phyloP scores from a whole-genome alignment of 352 stramenopile genomes.

The Globisporangium megalacanthum region DNA sequence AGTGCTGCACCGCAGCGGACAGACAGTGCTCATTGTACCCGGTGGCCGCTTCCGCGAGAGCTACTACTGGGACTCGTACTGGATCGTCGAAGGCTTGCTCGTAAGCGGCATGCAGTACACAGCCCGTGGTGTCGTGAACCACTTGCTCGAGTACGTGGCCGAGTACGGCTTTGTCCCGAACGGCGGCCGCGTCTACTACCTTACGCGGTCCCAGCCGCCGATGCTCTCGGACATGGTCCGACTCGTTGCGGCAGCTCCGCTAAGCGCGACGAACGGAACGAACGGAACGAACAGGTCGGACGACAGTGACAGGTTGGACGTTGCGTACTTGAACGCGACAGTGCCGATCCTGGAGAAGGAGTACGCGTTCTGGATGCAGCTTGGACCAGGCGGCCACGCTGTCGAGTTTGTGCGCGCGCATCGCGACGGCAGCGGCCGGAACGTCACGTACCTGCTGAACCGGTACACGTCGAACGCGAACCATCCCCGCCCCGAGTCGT shows the following conservation, averaged over 20 bases:
- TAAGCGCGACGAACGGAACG: too few species aligned
- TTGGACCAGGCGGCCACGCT: constrained; percentile 50
- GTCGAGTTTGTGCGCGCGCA: constrained; percentile 32
- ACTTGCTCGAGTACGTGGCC: constrained; percentile 83
- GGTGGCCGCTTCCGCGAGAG: constrained; percentile 89
- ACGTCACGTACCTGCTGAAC: constrained; percentile 52
- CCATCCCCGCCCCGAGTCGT: constrained; percentile 82
- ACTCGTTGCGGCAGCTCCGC: constrained; percentile 27
- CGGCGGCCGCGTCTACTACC: constrained; percentile 88
- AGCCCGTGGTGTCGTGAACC: constrained; percentile 73
- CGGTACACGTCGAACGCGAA: constrained; percentile 73
- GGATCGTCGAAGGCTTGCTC: constrained; percentile 87
- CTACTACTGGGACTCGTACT: constrained; percentile 94
- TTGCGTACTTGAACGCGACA: constrained; percentile 36
- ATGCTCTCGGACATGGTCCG: constrained; percentile 87
- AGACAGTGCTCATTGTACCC: constrained; percentile 80
- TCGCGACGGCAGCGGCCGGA: not conserved
- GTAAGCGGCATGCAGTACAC: constrained; percentile 78
- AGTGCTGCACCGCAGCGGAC: constrained; percentile 19
- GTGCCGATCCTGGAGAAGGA: constrained; percentile 73
- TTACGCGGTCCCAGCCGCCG: constrained; percentile 85
- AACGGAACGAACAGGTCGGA: constrained; percentile 7
- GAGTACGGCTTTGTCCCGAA: constrained; percentile 89
- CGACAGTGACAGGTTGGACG: constrained; percentile 22
- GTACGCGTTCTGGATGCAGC: constrained; percentile 84